Conservation (phyloP, 179 eudicot species). For the Corrigiola litoralis region DNA sequence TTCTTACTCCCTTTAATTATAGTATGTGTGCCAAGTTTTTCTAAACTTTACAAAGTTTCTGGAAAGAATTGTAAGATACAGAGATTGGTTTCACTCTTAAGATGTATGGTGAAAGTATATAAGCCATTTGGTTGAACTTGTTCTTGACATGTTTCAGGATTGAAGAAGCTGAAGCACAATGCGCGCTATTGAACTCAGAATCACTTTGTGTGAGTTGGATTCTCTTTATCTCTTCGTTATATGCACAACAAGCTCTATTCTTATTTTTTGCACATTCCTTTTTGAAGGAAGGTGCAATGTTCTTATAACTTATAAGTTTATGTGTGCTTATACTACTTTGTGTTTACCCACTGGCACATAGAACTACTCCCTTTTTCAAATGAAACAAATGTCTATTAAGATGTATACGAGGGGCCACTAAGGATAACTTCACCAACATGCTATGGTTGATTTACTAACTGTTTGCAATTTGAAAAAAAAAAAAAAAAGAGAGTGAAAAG, state of each 20-base stretch:
- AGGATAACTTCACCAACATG: no score
- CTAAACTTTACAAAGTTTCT: no score
- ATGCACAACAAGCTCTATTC: background rate
- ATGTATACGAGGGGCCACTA: no score
- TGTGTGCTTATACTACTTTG: no score
- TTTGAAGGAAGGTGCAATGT: background rate
- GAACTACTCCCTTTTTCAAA: background rate
- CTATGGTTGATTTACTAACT: no score
- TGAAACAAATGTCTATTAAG: background rate
- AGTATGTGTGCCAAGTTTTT: no score
- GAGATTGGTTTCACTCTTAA: background rate
- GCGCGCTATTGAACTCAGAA: constrained; percentile 78
- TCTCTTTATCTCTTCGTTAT: constrained; percentile 2
- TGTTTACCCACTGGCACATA: background rate
- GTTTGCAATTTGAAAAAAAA: no score
- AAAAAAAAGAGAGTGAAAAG: background rate
- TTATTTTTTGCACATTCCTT: background rate
- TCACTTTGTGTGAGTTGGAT: constrained; percentile 69
- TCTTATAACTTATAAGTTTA: no score
- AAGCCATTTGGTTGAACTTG: constrained; percentile 4
- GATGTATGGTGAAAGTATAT: background rate
- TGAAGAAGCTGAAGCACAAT: constrained; percentile 98
- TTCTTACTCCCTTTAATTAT: no score
- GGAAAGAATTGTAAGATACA: background rate
- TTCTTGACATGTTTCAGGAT: constrained; percentile 43